Evolutionary conservation across 768 basidiomycete species (phyloP), one percentile per base, ranked within the genome.

Genomic region (Leccinum variicolor): DNA sequence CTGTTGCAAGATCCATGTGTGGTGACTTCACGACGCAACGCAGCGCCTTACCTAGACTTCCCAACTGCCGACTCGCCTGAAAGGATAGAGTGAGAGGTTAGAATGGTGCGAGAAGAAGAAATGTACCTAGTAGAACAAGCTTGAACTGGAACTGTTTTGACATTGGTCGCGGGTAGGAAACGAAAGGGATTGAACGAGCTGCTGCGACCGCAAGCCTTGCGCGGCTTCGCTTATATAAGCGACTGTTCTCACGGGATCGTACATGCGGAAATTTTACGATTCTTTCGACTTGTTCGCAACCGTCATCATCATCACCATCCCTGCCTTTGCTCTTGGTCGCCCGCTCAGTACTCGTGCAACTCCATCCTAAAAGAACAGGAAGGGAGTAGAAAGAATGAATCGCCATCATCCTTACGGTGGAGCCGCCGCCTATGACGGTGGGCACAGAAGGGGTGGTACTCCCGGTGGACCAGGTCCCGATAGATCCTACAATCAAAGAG

Each of bases 31-130:
- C 52, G n/a, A 50, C 43, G 31, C 36, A 45, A 36, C 25, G 49
- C 34, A 21, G 41, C 55, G 50, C 55, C 69, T 55, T 74, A 92
- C 92, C 91, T 92, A 59, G 90, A 92, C 81, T 99, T 99, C 53
- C 97, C 97, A 51, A 99, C 97, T 46, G 97, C 96, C 41, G 92
- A 94, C 79, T 98, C 95, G 66, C 95, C 94, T 97, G 69, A 43
- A 50, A 26, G 31, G 13, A 56, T 47, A 25, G 58, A 11, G 62
- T 69, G 34, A 65, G 61, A 26, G n/a, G 14, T 33, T 6, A 9
- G 3, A n/a, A 3, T 31, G 1, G 43, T 4, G 10, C 2, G 14
- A 48, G 4, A 10, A 21, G n/a, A 4, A 13, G 1, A 29, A 33
- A 41, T 5, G 39, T 60, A 92, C 97, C 97, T 61, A 98, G 84